Evolutionary conservation across 1,139 yeast species (phyloP), one percentile per base, ranked within the genome.

Genomic region (Casaregolazyma lundiana): DNA sequence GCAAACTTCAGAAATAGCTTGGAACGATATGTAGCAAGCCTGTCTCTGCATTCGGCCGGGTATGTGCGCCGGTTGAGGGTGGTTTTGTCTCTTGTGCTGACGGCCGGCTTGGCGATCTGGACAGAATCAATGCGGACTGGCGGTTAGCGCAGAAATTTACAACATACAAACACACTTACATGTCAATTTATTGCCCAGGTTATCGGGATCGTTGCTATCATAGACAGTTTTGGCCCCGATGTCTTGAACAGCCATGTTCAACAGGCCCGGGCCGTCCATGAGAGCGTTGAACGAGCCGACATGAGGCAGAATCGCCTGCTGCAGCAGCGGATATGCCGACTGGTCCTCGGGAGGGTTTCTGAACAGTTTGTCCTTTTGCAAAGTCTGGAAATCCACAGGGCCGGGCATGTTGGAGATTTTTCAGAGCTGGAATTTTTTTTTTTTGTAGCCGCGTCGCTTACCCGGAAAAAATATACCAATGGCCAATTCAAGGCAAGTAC

Each of bases 201-300:
- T 75, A 45, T 72, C 76, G 7, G 76, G 68, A 48, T 81, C 86
- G 53, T 76, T 80, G 35, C 88, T 80, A 65, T 92, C 98, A 61
- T 87, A 90, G 13, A 88, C 81, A 22, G 89, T 81, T 62, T 83
- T 86, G 53, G 78, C 67, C 8, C 98, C 98, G 53, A 92, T 88
- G 61, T 92, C 98, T 60, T 83, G 75, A 40, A 85, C 95, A 1
- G 86, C 97, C 46, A 84, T 69, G 64, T 90, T 89, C 53, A 92
- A 73, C 39, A 92, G 69, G 3, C 97, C 97, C 9, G 69, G 65
- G 20, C 96, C 96, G 50, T 86, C 96, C 35, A 95, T 85, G 49
- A 92, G 74, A 11, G 97, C 97, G 72, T 92, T 84, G 74, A 92
- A 92, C 2, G 98, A 92, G 7, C 96, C 97, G 50, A 94, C 77